These are phyloP conservation scores for Cymodocea nodosa DNA, from an alignment of 116 monocot species.

Conservation along the genomic window DNA sequence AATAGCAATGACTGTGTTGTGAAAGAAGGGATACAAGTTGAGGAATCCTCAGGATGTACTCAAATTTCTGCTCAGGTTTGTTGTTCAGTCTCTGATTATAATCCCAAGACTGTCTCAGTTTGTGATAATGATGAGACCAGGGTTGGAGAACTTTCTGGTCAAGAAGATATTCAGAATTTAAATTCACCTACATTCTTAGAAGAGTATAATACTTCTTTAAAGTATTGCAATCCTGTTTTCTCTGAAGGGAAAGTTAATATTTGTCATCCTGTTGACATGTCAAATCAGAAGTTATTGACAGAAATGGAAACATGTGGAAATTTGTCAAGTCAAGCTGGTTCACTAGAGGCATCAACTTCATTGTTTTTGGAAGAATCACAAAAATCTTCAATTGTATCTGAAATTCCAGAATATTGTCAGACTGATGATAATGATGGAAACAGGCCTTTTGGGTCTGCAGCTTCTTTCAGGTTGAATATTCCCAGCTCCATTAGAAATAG, in stretches of 20 bases:
- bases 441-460: neutral
- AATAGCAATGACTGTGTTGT: constrained; percentile 19
- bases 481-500: constrained; percentile 7
- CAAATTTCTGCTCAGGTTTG: constrained; percentile 27
- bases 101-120: constrained; percentile 11
- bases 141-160: constrained; percentile 10
- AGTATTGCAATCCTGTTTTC: neutral
- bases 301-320: constrained; percentile 1
- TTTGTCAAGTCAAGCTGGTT: neutral
- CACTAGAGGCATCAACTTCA: constrained; percentile 4
- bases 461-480: neutral
- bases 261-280: neutral
- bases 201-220: constrained; percentile 23
- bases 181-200: neutral
- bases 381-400: neutral
- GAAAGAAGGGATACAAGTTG: constrained; percentile 29
- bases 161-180: constrained; percentile 13
- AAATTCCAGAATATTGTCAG: constrained; percentile 1
- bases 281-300: neutral
- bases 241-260: neutral
- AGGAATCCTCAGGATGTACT: constrained; percentile 51
- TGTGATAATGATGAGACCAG: constrained; percentile 19
- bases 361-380: constrained; percentile 1
- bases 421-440: constrained; percentile 6
- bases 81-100: constrained; percentile 37